These are phyloP conservation scores for Homolaphlyctis polyrhiza DNA, from an alignment of 371 early-diverging fungal species.

Conservation along the genomic window DNA sequence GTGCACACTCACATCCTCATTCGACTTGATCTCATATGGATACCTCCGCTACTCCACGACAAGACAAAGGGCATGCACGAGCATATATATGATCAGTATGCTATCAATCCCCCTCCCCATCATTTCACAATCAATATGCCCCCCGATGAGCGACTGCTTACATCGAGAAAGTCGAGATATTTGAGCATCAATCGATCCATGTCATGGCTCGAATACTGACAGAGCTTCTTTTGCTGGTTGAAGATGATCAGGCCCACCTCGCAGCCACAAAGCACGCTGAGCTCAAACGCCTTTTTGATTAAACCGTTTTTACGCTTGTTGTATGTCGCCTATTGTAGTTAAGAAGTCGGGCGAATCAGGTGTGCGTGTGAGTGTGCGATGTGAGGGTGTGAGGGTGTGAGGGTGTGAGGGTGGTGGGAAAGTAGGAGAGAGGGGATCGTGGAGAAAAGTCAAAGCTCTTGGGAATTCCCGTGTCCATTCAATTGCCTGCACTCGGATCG, in stretches of 20 bases:
- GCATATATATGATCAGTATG: too few relatives aligned
- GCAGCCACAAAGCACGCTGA: constrained; percentile 95
- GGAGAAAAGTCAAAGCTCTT: too few relatives aligned
- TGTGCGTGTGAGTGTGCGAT: background rate
- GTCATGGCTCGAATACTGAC: constrained; percentile 86
- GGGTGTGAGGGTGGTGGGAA: background rate
- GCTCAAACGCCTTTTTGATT: constrained; percentile 99
- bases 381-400: background rate
- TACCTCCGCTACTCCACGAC: too few relatives aligned
- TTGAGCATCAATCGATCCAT: constrained; percentile 88
- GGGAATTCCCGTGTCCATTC: too few relatives aligned
- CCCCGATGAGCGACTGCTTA: background rate
- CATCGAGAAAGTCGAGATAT: constrained; percentile 65
- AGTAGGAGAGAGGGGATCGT: too few relatives aligned
- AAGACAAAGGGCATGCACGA: too few relatives aligned
- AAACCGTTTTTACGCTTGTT: constrained; percentile 96
- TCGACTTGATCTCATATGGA: background rate
- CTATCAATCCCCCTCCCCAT: too few relatives aligned
- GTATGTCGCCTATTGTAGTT: constrained; percentile 76
- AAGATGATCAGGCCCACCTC: constrained; percentile 94
- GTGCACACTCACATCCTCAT: background rate
- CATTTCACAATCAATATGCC: too few relatives aligned
- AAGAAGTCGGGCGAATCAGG: background rate
- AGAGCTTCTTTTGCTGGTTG: constrained; percentile 84
- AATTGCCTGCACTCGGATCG: too few relatives aligned